Conservation (phyloP, 192 early-diverging fungal genomes). For the Mortierella alpina region DNA sequence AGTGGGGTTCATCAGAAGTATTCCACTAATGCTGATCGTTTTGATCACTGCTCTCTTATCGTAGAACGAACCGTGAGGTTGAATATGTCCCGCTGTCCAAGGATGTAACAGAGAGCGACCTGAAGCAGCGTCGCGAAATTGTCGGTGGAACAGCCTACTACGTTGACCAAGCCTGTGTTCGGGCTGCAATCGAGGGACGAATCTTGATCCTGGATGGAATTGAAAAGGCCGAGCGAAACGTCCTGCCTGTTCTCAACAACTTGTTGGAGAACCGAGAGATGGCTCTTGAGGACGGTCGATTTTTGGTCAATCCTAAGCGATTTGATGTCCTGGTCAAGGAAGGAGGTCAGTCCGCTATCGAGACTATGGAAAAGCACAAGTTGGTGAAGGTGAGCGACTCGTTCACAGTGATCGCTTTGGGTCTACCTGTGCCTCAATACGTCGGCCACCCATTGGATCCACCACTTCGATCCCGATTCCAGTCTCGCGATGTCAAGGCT, state of each 20-base stretch:
- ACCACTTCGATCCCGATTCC: conserved; percentile 83
- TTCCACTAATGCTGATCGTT: background rate
- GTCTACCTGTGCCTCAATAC: conserved; percentile 77
- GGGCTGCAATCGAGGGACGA: conserved; percentile 70
- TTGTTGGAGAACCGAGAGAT: conserved; percentile 89
- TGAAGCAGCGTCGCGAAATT: conserved; percentile 86
- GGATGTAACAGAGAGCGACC: conserved; percentile 81
- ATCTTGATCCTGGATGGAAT: conserved; percentile 74
- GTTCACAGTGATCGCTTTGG: conserved; percentile 82
- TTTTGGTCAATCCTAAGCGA: conserved; percentile 77
- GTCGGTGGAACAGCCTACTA: conserved; percentile 68
- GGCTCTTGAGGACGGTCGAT: conserved; percentile 83
- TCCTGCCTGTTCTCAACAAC: conserved; percentile 87
- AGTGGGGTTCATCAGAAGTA: background rate
- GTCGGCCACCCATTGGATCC: conserved; percentile 80
- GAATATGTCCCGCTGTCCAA: conserved; percentile 81
- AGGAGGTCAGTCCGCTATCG: conserved; percentile 56
- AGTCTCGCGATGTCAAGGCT: conserved; percentile 71
- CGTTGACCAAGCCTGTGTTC: conserved; percentile 69
- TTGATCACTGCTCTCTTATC: too few relatives aligned
- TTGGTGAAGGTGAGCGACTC: conserved; percentile 73
- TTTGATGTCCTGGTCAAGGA: conserved; percentile 68
- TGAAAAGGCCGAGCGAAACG: conserved; percentile 87
- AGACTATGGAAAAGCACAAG: conserved; percentile 64
- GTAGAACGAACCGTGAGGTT: conserved; percentile 63